Base-by-base conservation (phyloP, 225 moss, liverwort and hornwort genomes). In the Thuidium tamariscinum region DNA sequence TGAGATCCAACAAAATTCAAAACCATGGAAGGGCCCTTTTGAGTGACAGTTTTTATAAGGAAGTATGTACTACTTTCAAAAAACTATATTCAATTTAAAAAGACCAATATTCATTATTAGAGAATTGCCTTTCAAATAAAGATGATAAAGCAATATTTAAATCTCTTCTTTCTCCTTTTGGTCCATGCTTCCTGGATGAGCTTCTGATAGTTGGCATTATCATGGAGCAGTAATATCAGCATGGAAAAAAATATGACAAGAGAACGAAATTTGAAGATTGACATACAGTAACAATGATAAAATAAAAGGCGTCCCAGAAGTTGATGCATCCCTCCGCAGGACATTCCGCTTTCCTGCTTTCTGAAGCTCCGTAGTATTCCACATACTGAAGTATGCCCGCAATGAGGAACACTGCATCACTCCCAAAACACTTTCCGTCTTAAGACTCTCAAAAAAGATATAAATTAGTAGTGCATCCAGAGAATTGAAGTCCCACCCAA, bases 301-400 rank as follows among this genome's bases (percentile, higher is more conserved):
- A 96, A 87, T 93, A 97, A 55, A 94, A 61, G 52, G 97, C 91
- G 87, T 95, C 77, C 93, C 94, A 95, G 71, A 96, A 97, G 77
- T 93, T 96, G 85, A 97, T 90, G 88, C 97, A 97, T 32, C 96
- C 95, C 79, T 89, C 79, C 66, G 78, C 25, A 55, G 95, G 88
- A 85, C 97, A 96, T 62, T 74, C 18, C 67, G 91, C 91, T 86
- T 29, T 90, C 82, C 77, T 85, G 75, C 84, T 68, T 60, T 70
- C 64, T 62, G 95, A 16, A 62, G 95, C 95, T 79, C 89, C 92
- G 60, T 93, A 57, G 80, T 95, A 97, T 66, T 97, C 97, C 87
- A 95, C 96, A 91, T 95, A 97, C 39, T 96, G 97, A 83, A 96
- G 87, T 77, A 96, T 71, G 52, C 97, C 97, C 80, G 97, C 97